Evolutionary conservation across 176 grass and related monocot genomes (phyloP), one percentile per base, ranked within the genome.

Genomic region (Cenchrus fungigraminus): DNA sequence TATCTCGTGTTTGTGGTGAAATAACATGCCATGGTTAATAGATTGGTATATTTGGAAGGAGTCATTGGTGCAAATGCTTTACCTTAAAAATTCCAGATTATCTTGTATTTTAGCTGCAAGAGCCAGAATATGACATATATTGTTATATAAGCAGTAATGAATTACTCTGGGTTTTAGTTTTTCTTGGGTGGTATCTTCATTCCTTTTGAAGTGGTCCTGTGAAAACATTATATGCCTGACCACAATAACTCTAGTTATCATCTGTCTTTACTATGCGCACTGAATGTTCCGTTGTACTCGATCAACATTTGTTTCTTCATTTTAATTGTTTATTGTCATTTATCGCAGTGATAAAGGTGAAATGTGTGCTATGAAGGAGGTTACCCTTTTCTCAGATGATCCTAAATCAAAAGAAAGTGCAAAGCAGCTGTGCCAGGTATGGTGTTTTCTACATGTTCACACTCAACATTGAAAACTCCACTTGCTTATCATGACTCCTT

Each of bases 281-380:
- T 49, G 17, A 90, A 75, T 55, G n/a, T 62, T 69, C 53, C 51
- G n/a, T 55, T 88, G 62, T 17, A 40, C 76, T 73, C 53, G 31
- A 77, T 80, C 8, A 11, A 45, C 17, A 45, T 65, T 68, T 57
- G 8, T 57, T 66, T 80, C 25, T 25, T 82, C 72, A 54, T 59
- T 86, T 90, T 68, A 54, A 76, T 75, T 78, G 11, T 74, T 63
- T 11, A 40, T 79, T 89, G 17, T 42, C 65, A 72, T 86, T 31
- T 34, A 49, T 77, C 56, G 77, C 78, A 98, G 97, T 85, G 97
- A 96, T 87, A 95, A 85, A 86, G 97, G 97, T 73, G 90, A 96
- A 91, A 98, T 98, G 97, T 96, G 97, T 77, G 97, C 93, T 81
- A 98, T 98, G 97, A 98, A 98, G 85, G 97, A 98, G 86, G 97